Conservation (phyloP, 1,284 basidiomycete species). For the Marasmius sp. region DNA sequence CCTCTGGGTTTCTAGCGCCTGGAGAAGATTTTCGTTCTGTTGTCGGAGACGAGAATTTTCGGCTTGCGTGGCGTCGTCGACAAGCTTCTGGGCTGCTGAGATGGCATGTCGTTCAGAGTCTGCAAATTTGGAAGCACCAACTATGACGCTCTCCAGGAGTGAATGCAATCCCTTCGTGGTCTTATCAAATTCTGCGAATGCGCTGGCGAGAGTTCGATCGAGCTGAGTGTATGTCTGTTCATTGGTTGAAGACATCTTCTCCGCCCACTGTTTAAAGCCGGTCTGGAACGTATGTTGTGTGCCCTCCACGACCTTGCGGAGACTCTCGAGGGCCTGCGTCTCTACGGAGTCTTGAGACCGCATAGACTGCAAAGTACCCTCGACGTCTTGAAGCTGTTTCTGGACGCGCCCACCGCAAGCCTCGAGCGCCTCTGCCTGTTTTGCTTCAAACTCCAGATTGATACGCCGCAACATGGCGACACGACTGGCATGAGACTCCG, state of each 20-base stretch:
- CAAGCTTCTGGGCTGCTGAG: slow-evolving; percentile 49
- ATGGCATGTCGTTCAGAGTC: slow-evolving; percentile 53
- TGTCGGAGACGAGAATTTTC: slow-evolving; percentile 68
- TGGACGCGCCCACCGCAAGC: slow-evolving; percentile 57
- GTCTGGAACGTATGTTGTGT: slow-evolving; percentile 53
- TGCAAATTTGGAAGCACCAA: slow-evolving; percentile 59
- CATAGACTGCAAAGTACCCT: slow-evolving; percentile 58
- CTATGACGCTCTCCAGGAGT: slow-evolving; percentile 61
- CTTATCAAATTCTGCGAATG: slow-evolving; percentile 53
- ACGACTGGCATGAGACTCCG: slow-evolving; percentile 54
- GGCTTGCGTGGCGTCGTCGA: slow-evolving; percentile 49
- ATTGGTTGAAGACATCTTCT: slow-evolving; percentile 48
- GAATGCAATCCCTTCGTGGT: slow-evolving; percentile 50
- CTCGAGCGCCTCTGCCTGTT: slow-evolving; percentile 54
- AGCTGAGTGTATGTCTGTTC: slow-evolving; percentile 47
- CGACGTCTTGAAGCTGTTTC: slow-evolving; percentile 58
- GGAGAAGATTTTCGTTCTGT: slow-evolving; percentile 71
- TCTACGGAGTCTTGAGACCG: slow-evolving; percentile 56
- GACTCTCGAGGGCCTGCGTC: slow-evolving; percentile 47
- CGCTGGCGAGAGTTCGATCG: slow-evolving; percentile 39
- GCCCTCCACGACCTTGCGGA: slow-evolving; percentile 50
- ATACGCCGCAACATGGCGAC: slow-evolving; percentile 54
- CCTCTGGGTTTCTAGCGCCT: slow-evolving; percentile 68
- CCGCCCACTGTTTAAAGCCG: slow-evolving; percentile 55
- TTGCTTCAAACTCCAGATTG: slow-evolving; percentile 55